Evolutionary conservation across 495 filamentous ascomycete genomes (phyloP).

Genomic region (Apodospora peruviana): DNA sequence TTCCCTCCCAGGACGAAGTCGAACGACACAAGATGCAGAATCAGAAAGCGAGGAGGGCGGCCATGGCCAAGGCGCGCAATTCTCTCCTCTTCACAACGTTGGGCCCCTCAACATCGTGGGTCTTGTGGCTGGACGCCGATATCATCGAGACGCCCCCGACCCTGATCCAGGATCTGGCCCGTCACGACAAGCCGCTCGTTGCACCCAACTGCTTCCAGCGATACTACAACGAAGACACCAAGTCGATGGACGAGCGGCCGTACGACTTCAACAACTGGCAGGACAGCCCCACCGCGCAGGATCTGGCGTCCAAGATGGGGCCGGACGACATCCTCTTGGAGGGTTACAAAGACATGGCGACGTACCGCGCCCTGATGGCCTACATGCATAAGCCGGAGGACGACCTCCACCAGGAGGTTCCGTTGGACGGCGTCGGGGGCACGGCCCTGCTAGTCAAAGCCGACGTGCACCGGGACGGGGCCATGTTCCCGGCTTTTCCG

Average conservation of each 20-base stretch:
- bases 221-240: constrained; percentile 67
- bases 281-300: constrained; percentile 71
- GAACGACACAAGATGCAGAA: constrained; percentile 86
- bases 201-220: constrained; percentile 95
- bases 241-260: constrained; percentile 64
- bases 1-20: constrained; percentile 74
- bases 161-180: constrained; percentile 88
- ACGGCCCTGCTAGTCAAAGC: constrained; percentile 94
- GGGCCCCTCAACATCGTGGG: constrained; percentile 90
- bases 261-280: constrained; percentile 99
- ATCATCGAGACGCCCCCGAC: constrained; percentile 81
- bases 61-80: constrained; percentile 90
- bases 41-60: constrained; percentile 78
- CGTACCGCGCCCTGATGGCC: constrained; percentile 90
- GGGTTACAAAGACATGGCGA: constrained; percentile 87
- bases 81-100: constrained; percentile 95
- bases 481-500: constrained; percentile 95
- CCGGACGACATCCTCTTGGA: constrained; percentile 87
- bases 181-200: constrained; percentile 78
- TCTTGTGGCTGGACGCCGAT: constrained; percentile 92
- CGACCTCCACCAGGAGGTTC: constrained; percentile 56
- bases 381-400: constrained; percentile 59
- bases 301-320: constrained; percentile 71
- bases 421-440: constrained; percentile 88
- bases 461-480: constrained; percentile 93